Conservation (phyloP, 768 basidiomycete genomes). For the Lactarius sp. region DNA sequence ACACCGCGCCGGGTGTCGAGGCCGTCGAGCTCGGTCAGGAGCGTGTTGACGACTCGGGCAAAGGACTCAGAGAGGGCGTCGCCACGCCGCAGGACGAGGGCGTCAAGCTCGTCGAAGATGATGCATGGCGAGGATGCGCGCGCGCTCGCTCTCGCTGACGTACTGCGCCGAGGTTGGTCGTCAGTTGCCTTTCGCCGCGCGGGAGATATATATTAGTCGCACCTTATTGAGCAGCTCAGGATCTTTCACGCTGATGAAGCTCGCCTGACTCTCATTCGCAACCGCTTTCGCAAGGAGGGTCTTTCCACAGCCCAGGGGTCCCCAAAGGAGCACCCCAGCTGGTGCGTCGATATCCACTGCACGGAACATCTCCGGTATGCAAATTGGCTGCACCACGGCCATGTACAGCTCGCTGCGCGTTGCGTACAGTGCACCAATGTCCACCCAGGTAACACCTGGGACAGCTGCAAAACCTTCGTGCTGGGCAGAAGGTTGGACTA, state of each 20-base stretch:
- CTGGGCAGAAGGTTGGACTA: constrained; percentile 93
- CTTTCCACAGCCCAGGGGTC: constrained; percentile 97
- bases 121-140: constrained; percentile 92
- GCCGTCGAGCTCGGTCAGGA: constrained; percentile 91
- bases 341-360: constrained; percentile 87
- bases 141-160: constrained; percentile 95
- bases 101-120: constrained; percentile 93
- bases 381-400: constrained; percentile 95
- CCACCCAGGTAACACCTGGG: constrained; percentile 91
- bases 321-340: constrained; percentile 96
- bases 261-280: constrained; percentile 91
- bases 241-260: constrained; percentile 97
- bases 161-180: constrained; percentile 49
- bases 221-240: constrained; percentile 97
- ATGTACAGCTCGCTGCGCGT: constrained; percentile 91
- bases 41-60: constrained; percentile 88
- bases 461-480: constrained; percentile 98
- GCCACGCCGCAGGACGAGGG: constrained; percentile 84
- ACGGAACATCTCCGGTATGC: constrained; percentile 81
- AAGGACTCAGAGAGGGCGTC: constrained; percentile 88
- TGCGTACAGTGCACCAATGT: constrained; percentile 85
- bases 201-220: constrained; percentile 18
- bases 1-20: constrained; percentile 82
- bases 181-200: neutral
- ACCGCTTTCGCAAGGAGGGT: constrained; percentile 97